phyloP scores from a whole-genome alignment of 768 basidiomycete species.

The Pisolithus marmoratus region DNA sequence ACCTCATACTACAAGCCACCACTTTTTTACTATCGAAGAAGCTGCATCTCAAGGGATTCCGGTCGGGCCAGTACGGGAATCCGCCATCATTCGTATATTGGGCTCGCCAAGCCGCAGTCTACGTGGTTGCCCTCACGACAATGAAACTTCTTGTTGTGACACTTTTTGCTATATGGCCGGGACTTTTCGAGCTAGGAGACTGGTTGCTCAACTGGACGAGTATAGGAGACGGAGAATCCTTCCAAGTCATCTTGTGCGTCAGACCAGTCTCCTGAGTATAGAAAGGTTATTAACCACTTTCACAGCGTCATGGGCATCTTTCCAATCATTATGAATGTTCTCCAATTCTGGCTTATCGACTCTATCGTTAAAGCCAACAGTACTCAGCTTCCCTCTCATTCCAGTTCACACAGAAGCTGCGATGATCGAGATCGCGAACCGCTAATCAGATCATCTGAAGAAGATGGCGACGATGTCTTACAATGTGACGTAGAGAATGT shows the following conservation, averaged over 20 bases:
- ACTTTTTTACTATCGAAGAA: slow-evolving; percentile 62
- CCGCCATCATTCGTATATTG: slow-evolving; percentile 74
- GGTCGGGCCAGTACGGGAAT: slow-evolving; percentile 83
- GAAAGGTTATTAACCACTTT: slow-evolving; percentile 6
- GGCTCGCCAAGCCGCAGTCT: slow-evolving; percentile 74
- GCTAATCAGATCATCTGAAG: slow-evolving; percentile 54
- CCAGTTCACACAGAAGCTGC: slow-evolving; percentile 33
- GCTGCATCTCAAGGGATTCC: slow-evolving; percentile 66
- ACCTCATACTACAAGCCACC: slow-evolving; percentile 58
- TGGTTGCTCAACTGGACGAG: slow-evolving; percentile 80
- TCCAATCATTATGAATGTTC: slow-evolving; percentile 80
- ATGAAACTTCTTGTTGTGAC: slow-evolving; percentile 92
- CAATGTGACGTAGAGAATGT: slow-evolving; percentile 44
- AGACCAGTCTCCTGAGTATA: neutral
- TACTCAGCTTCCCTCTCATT: slow-evolving; percentile 32
- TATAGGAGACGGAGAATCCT: slow-evolving; percentile 52
- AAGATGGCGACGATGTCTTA: slow-evolving; percentile 41
- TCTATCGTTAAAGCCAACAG: slow-evolving; percentile 79
- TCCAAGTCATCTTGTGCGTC: slow-evolving; percentile 80
- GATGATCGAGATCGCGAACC: slow-evolving; percentile 51
- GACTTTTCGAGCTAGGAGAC: slow-evolving; percentile 70
- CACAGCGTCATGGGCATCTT: slow-evolving; percentile 84
- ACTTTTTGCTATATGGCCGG: slow-evolving; percentile 66
- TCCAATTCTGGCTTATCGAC: slow-evolving; percentile 96
- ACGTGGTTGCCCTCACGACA: slow-evolving; percentile 69